Evolutionary conservation across 345 rosid species (phyloP), one percentile per base, ranked within the genome.

Genomic region (Brassica nigra): DNA sequence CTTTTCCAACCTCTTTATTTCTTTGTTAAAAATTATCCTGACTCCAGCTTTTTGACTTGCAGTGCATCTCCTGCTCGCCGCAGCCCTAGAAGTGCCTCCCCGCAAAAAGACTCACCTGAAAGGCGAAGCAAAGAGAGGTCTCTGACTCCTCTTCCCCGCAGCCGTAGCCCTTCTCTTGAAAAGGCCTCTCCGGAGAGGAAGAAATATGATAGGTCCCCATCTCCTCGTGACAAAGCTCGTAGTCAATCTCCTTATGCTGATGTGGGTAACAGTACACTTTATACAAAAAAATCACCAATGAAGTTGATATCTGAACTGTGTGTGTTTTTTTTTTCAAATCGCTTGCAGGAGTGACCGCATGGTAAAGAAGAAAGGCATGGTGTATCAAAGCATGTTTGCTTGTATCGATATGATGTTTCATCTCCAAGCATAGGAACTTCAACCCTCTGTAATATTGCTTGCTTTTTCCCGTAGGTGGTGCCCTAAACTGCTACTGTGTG

Each of bases 1-100:
- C 8, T 42, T 57, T 49, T 14, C 47, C 18, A 64, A 14, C 54
- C 7, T 67, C 2, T 55, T 18, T 62, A 11, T 20, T 5, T 31
- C 31, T 62, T 8, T 34, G 34, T 66, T 6, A 4, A 30, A 68
- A 0, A 18, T 29, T 15, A n/a, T 70, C 5, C 73, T 76, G 75
- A 61, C 18, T 78, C 29, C 27, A 37, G 20, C 10, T 34, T 5
- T 71, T 68, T 63, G 8, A 31, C 11, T 33, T 62, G 68, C 73
- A 86, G 87, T 78, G 86, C 80, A 15, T 90, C 92, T 31, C 92
- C 88, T 78, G 78, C 73, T 78, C 83, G 76, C 57, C 84, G 76
- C 49, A 84, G 83, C 78, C 84, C 90, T 73, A 78, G 80, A 78
- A 79, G 83, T 71, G 11, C 69, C 63, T 81, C 90, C 52, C 88